phyloP scores from a whole-genome alignment of 1,284 basidiomycete genomes.

The Singerocomus inundabilis region DNA sequence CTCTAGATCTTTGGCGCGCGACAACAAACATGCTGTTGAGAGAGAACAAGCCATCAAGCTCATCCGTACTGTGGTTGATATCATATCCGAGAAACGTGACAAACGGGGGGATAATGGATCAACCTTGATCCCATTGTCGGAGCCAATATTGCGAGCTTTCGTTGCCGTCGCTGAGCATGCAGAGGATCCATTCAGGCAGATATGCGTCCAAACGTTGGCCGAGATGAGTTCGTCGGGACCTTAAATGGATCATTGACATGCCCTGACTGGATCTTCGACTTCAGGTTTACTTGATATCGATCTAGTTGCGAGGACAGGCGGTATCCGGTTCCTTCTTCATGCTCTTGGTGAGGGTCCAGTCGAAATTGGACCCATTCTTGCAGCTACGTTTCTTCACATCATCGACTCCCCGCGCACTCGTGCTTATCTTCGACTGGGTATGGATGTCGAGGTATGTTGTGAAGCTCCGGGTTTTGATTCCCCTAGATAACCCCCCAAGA shows the following conservation, averaged over 20 bases:
- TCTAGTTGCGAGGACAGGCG: conserved; percentile 79
- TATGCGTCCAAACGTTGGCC: conserved; percentile 87
- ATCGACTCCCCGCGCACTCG: conserved; percentile 86
- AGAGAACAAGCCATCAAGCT: conserved; percentile 95
- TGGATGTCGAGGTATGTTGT: conserved; percentile 80
- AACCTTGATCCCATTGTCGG: conserved; percentile 60
- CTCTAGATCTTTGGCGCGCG: conserved; percentile 76
- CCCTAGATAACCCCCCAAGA: conserved; percentile 43
- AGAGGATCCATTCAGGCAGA: conserved; percentile 85
- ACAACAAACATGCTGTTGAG: conserved; percentile 81
- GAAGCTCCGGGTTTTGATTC: conserved; percentile 11
- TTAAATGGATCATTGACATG: conserved; percentile 8
- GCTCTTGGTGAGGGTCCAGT: conserved; percentile 84
- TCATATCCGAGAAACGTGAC: conserved; percentile 57
- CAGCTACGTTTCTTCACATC: conserved; percentile 80
- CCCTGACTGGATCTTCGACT: conserved; percentile 15
- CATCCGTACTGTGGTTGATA: conserved; percentile 79
- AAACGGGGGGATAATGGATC: conserved; percentile 43
- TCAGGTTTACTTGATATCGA: conserved; percentile 83
- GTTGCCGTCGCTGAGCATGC: conserved; percentile 91
- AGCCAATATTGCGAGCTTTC: conserved; percentile 81
- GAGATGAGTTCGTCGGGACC: conserved; percentile 71
- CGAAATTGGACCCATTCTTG: conserved; percentile 84
- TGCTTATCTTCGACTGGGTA: conserved; percentile 75
- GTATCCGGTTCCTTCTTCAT: conserved; percentile 85